Percentiles rank a stretch among this genome's conserved stretches.
These are phyloP conservation scores for Beta vulgaris DNA, from an alignment of 148 eudicot species.

Conservation along the genomic window DNA sequence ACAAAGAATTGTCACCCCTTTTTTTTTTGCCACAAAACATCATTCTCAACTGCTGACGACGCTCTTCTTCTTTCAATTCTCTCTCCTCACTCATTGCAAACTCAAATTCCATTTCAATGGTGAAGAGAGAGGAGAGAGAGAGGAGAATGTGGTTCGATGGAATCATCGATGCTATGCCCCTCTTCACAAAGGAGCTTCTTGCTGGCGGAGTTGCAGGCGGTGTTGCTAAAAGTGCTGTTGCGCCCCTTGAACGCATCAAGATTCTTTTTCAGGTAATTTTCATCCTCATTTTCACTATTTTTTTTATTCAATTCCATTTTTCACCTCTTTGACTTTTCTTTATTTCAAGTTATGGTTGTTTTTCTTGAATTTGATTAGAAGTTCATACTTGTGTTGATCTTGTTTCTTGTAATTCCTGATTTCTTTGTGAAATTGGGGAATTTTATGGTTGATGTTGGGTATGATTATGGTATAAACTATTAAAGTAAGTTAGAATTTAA, in stretches of 20 bases:
- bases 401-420: not conserved
- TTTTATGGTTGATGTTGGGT: too few relatives aligned
- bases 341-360: not conserved
- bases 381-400: not conserved
- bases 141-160: slow-evolving; percentile 34
- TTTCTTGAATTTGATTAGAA: not conserved
- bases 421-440: not conserved
- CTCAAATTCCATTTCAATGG: slow-evolving; percentile 28
- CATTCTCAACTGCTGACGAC: not conserved
- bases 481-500: too few relatives aligned
- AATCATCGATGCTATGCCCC: slow-evolving; percentile 57
- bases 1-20: too few relatives aligned
- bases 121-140: slow-evolving; percentile 36
- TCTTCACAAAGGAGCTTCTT: slow-evolving; percentile 71
- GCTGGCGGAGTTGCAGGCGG: slow-evolving; percentile 97
- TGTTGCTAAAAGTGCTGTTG: slow-evolving; percentile 79
- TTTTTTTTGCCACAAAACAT: not conserved
- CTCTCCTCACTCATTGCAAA: slow-evolving; percentile 11
- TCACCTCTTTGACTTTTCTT: not conserved
- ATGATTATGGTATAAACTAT: too few relatives aligned
- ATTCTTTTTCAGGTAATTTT: slow-evolving; percentile 76
- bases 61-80: not conserved
- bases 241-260: slow-evolving; percentile 94
- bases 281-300: not conserved
- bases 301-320: not conserved